A percentile compares a stretch with the other conserved stretches of the same genome.
Conservation (phyloP, 441 rosid species). For the Metrosideros polymorpha region DNA sequence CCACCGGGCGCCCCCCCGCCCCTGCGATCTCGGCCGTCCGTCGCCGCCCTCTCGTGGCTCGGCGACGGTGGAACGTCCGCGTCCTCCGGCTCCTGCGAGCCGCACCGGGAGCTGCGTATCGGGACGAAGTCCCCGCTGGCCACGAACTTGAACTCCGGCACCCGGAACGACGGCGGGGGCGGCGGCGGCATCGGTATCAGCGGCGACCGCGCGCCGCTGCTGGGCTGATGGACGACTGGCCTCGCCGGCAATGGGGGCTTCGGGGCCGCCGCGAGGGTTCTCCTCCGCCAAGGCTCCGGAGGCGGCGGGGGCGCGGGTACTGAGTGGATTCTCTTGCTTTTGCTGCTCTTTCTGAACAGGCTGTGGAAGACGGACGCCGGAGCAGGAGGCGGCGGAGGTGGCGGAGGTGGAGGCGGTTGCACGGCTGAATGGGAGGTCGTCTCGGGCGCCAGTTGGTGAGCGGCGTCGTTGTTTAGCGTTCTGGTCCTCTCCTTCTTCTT, state of each 20-base stretch:
- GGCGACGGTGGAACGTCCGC: constrained; percentile 13
- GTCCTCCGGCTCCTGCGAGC: constrained; percentile 50
- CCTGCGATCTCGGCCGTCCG: constrained; percentile 15
- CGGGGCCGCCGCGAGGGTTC: constrained; percentile 7
- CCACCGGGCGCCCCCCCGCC: background rate
- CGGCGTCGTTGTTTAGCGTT: constrained; percentile 5
- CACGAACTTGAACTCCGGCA: constrained; percentile 30
- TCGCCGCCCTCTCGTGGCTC: constrained; percentile 4
- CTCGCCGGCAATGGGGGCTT: constrained; percentile 60
- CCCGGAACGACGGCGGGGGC: constrained; percentile 50
- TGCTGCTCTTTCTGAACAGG: constrained; percentile 49
- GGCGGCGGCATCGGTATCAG: constrained; percentile 34
- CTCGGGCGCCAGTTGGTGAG: constrained; percentile 14
- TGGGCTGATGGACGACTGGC: constrained; percentile 3
- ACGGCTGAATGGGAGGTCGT: constrained; percentile 6
- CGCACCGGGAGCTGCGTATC: constrained; percentile 40
- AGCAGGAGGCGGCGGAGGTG: constrained; percentile 43
- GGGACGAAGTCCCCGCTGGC: constrained; percentile 42
- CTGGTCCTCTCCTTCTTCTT: constrained; percentile 43
- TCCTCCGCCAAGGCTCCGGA: constrained; percentile 10
- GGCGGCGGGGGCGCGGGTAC: constrained; percentile 34
- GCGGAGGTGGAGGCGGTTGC: constrained; percentile 49
- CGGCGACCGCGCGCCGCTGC: constrained; percentile 33
- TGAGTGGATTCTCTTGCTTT: constrained; percentile 53
- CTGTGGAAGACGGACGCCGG: constrained; percentile 53